Conservation (phyloP, 371 early-diverging fungal genomes). For the Mortierella sp. region DNA sequence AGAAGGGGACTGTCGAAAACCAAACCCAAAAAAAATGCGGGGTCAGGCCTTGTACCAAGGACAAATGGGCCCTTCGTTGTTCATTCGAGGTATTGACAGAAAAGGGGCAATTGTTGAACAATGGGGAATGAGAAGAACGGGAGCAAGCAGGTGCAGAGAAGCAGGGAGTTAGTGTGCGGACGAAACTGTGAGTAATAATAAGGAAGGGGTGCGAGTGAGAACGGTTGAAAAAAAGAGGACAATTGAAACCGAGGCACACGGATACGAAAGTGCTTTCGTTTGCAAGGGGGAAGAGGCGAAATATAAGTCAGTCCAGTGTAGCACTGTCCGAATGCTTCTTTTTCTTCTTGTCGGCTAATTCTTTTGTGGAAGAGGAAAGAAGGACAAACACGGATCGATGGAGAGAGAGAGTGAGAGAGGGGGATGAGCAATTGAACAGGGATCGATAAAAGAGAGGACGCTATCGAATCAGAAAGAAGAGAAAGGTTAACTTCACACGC, state of each 20-base stretch:
- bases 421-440: no score
- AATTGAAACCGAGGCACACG: slow-evolving; percentile 11
- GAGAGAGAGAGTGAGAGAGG: neutral
- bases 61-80: neutral
- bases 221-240: neutral
- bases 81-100: neutral
- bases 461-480: neutral
- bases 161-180: neutral
- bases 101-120: neutral
- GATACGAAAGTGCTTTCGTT: neutral
- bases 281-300: neutral
- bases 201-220: neutral
- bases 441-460: no score
- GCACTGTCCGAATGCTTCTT: neutral
- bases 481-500: neutral
- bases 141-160: neutral
- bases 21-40: slow-evolving; percentile 22
- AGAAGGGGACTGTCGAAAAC: neutral
- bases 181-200: neutral
- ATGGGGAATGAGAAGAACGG: neutral
- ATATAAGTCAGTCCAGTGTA: neutral
- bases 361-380: neutral
- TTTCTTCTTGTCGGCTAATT: neutral
- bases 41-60: neutral
- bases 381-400: neutral